Evolutionary conservation across 805 yeast species (phyloP), one percentile per base, ranked within the genome.

Genomic region (Saccharomycopsis oosterbeekiorum): DNA sequence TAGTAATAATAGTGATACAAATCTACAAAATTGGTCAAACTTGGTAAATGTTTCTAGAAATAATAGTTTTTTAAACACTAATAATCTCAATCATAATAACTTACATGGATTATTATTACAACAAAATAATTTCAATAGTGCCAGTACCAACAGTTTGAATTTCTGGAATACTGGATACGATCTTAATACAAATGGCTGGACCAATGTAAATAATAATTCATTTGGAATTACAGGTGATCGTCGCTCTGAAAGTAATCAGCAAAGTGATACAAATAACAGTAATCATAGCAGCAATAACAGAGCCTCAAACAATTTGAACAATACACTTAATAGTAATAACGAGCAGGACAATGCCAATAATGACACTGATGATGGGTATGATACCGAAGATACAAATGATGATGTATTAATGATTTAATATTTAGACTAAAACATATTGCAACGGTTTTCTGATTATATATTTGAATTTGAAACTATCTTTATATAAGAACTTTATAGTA

Each of bases 11-110:
- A 39, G 50, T 29, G 50, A 40, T 42, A 56, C 43, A 12, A 34
- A 40, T 24, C 39, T 56, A 47, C 58, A 41, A 29, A 42, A 41
- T 40, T 40, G 47, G 36, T 42, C 47, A 41, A 42, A 21, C 15
- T 41, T 40, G 58, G 50, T 56, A 17, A 56, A 56, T 21, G 50
- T 37, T 29, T 47, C 53, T 21, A 47, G 53, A 47, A 47, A 47
- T 47, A 47, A 47, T 21, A 47, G 53, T 21, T 47, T 47, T 15
- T 47, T 47, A n/a, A 47, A 47, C n/a, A 47, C 34, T 2, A 47
- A 47, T 21, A 47, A 47, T 47, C 15, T 47, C 24, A 47, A 47
- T 12, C 24, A 42, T 47, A 47, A 47, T 47, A 47, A 24, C n/a
- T 11, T 47, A 24, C 53, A 21, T 47, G 53, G 53, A 47, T 47